Percentiles rank a stretch among this genome's conserved stretches.
Conservation (phyloP, 2,329 filamentous ascomycete genomes). For the Paraphaeosphaeria sporulosa region DNA sequence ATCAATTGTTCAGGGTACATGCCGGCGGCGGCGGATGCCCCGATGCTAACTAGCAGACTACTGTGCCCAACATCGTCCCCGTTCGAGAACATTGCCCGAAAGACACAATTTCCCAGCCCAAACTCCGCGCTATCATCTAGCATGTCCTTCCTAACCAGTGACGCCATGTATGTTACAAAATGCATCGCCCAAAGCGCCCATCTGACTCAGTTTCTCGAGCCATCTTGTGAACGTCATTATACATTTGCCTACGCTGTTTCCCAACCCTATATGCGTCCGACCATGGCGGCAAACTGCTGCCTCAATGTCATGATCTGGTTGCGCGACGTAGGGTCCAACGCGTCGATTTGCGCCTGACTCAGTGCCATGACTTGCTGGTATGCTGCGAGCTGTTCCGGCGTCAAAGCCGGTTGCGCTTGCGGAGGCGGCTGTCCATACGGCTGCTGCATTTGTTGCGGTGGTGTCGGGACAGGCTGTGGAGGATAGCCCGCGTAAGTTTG, state of each 20-base stretch:
- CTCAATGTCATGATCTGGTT: conserved; percentile 82
- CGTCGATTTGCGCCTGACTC: conserved; percentile 80
- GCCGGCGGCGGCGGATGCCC: conserved; percentile 11
- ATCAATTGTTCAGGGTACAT: conserved; percentile 20
- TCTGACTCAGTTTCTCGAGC: neutral
- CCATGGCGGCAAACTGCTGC: conserved; percentile 61
- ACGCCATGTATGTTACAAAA: conserved; percentile 10
- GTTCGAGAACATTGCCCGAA: conserved; percentile 1
- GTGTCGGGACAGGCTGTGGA: conserved; percentile 60
- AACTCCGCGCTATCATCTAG: conserved; percentile 17
- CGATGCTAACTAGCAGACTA: conserved; percentile 12
- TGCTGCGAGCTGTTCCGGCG: conserved; percentile 66
- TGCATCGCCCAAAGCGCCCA: neutral
- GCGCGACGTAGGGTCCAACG: conserved; percentile 76
- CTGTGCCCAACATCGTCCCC: neutral
- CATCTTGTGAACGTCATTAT: neutral
- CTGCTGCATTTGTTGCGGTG: conserved; percentile 53
- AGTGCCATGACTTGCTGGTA: conserved; percentile 73
- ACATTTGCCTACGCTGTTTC: neutral
- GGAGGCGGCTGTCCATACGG: conserved; percentile 56
- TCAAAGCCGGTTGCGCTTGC: conserved; percentile 14
- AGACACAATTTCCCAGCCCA: conserved; percentile 11
- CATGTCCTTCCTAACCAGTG: conserved; percentile 9
- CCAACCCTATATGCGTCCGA: conserved; percentile 18
- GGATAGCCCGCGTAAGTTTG: conserved; percentile 46